phyloP scores from a whole-genome alignment of 2,329 filamentous ascomycete species.

The Penicillium expansum region DNA sequence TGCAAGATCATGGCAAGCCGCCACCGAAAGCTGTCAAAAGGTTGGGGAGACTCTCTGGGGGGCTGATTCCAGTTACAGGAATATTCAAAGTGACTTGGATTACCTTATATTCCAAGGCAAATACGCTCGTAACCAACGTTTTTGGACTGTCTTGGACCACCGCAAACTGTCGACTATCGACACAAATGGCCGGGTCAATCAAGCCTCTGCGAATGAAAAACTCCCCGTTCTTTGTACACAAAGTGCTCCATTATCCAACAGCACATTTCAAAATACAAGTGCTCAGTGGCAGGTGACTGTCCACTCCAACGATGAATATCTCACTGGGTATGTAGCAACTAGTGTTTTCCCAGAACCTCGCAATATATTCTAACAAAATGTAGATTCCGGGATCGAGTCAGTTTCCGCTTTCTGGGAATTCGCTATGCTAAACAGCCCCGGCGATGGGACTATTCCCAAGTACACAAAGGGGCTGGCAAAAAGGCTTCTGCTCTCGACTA shows the following conservation, averaged over 20 bases:
- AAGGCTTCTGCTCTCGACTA: conserved; percentile 43
- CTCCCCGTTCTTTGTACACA: conserved; percentile 21
- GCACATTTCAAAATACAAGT: conserved; percentile 11
- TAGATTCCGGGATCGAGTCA: conserved; percentile 54
- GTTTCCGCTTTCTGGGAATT: conserved; percentile 49
- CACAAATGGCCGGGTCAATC: conserved; percentile 8
- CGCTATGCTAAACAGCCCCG: conserved; percentile 44
- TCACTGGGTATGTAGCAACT: conserved; percentile 19
- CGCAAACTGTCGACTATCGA: conserved; percentile 12
- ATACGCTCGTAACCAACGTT: conserved; percentile 7
- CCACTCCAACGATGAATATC: conserved; percentile 16
- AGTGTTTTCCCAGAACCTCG: no score
- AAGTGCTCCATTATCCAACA: conserved; percentile 17
- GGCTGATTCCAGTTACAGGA: background rate
- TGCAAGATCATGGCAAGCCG: conserved; percentile 15
- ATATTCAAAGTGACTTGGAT: conserved; percentile 11
- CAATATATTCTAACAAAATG: background rate
- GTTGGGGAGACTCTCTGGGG: conserved; percentile 20
- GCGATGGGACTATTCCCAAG: conserved; percentile 48
- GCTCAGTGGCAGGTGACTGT: conserved; percentile 17
- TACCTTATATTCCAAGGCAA: conserved; percentile 16
- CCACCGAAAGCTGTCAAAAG: conserved; percentile 11
- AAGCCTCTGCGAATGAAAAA: conserved; percentile 5
- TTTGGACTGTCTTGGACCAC: conserved; percentile 13
- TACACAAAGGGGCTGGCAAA: conserved; percentile 48